Base-by-base conservation (phyloP, 1,284 basidiomycete genomes). In the Trametes versicolor region DNA sequence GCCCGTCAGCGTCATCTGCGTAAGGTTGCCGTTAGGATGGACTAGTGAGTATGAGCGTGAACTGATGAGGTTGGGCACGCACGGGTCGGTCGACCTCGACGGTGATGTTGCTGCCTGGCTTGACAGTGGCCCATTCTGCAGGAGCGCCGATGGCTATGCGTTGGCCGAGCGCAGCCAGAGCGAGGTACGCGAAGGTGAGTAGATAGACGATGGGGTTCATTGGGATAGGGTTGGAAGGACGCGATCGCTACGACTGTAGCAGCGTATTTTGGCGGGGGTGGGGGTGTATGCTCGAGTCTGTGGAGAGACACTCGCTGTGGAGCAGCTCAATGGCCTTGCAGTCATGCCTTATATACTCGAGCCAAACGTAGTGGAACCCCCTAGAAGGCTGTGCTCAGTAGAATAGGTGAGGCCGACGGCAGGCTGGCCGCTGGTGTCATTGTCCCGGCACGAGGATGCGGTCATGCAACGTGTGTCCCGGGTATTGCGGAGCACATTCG, bases 51-150 rank as follows among this genome's bases (percentile, higher is more conserved):
- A 25, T 41, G 19, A 47, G 9, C 27, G 32, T 5, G 32, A 5
- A 19, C n/a, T n/a, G n/a, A n/a, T n/a, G n/a, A n/a, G n/a, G n/a
- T 0, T 36, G 43, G 6, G 19, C 4, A 77, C 82, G 52, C 69
- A 87, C 85, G 2, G 80, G 79, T 59, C 78, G 75, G 60, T 81
- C 78, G 53, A 87, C 71, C 62, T 83, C 77, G 7, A 87, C 79
- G 34, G 72, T 77, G 54, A 85, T 58, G 34, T 70, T 72, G 7
- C 74, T 70, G 7, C 83, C 83, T 21, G 81, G 72, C 0, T 57
- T 54, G 19, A 85, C 73, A 0, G 70, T 67, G 6, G 76, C 58
- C 12, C 77, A 78, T 7, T 75, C 70, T 0, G 60, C 23, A 1
- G 86, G 85, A 4, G 67, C 68, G 3, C 76, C 75, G 43, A 87